These are phyloP conservation scores for Chimonanthus praecox DNA, from an alignment of 164 flowering plant species.

Conservation along the genomic window DNA sequence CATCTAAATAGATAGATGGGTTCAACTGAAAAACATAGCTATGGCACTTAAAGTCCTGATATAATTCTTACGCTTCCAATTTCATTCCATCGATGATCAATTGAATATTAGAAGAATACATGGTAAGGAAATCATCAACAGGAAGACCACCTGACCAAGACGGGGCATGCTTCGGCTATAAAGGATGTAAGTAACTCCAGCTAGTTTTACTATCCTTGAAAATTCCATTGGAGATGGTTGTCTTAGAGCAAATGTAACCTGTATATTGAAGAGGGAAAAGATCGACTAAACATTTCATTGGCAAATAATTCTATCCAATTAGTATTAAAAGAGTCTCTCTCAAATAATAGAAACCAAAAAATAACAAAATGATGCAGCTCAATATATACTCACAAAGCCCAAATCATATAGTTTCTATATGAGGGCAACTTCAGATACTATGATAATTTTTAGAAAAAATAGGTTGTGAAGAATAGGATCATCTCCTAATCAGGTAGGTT, in stretches of 20 bases:
- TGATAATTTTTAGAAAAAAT: too few relatives aligned
- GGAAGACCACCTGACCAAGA: slow-evolving; percentile 43
- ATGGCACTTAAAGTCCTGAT: too few relatives aligned
- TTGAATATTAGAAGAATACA: too few relatives aligned
- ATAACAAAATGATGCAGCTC: neutral
- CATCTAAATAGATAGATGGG: too few relatives aligned
- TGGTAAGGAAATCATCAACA: neutral
- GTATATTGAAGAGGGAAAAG: slow-evolving; percentile 13
- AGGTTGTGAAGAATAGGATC: too few relatives aligned
- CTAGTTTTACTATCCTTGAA: slow-evolving; percentile 29
- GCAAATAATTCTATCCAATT: neutral
- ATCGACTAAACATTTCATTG: neutral
- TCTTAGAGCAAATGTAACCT: slow-evolving; percentile 37
- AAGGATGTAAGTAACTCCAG: slow-evolving; percentile 40
- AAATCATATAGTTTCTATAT: too few relatives aligned
- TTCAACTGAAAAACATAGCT: too few relatives aligned
- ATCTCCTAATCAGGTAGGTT: too few relatives aligned
- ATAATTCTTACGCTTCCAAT: too few relatives aligned
- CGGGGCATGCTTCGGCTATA: slow-evolving; percentile 30
- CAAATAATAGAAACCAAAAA: neutral
- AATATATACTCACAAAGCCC: neutral
- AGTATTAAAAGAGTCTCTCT: neutral
- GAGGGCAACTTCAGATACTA: too few relatives aligned
- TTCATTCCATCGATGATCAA: too few relatives aligned
- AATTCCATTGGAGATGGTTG: slow-evolving; percentile 26